Base-by-base conservation (phyloP, 176 grass and related monocot species). In the Phyllostachys edulis region DNA sequence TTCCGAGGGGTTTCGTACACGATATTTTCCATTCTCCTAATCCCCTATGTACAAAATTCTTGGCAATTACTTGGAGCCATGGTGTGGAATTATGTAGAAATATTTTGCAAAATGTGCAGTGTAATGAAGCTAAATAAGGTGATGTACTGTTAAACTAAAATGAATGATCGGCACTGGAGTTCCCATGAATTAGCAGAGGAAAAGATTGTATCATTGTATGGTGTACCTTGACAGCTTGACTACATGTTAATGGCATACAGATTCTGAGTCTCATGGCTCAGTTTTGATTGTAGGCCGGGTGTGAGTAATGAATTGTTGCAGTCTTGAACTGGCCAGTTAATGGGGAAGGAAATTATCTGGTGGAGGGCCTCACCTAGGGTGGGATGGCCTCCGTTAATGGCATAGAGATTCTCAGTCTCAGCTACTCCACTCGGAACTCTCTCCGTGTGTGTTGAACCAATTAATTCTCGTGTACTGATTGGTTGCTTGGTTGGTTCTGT, bases 41-140 rank as follows among this genome's bases (percentile, higher is more conserved):
- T 26, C 56, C 63, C 47, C 3, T n/a, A 16, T 90, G 61, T 87
- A 84, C 80, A 83, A 80, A 90, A 64, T 75, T 84, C 8, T 77
- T 82, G 78, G 42, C 51, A 9, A 81, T 46, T 45, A 45, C 63
- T 56, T 24, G 20, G 41, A 63, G 41, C 41, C 36, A 69, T 42
- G 21, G 4, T 60, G 13, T 14, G 21, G 7, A 55, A 41, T 61
- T 77, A 40, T 63, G 68, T 78, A 73, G n/a, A 82, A 82, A 65
- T 82, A 85, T 34, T 67, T 77, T 73, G 39, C 50, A 34, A 63
- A 40, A 21, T 24, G n/a, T 29, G 69, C 39, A 29, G 10, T 20
- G 18, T 70, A 61, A 74, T 46, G 50, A 76, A 32, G 41, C 21
- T 82, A 14, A 38, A 82, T 82, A 82, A 82, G 79, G 79, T 24